Evolutionary conservation across 2,329 filamentous ascomycete species (phyloP).

Genomic region (Daldinia sp.): DNA sequence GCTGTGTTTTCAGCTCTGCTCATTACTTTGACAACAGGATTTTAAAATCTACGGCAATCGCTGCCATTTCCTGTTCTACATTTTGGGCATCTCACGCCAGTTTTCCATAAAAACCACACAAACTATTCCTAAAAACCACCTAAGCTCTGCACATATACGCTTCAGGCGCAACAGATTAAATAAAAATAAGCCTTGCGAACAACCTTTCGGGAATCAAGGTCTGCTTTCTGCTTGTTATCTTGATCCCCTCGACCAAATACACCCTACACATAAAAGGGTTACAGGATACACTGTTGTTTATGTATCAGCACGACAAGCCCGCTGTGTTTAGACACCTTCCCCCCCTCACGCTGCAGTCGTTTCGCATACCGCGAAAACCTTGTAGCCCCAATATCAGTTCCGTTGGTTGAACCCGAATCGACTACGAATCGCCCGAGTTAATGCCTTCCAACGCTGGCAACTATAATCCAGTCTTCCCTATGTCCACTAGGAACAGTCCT

Average conservation of each 20-base stretch:
- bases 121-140: neutral
- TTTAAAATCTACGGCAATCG: constrained; percentile 21
- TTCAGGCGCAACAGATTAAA: constrained; percentile 20
- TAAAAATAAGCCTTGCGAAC: constrained; percentile 33
- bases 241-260: constrained; percentile 36
- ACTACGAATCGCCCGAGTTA: constrained; percentile 60
- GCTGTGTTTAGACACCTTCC: constrained; percentile 93
- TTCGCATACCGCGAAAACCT: constrained; percentile 95
- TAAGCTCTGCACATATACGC: constrained; percentile 14
- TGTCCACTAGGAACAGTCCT: constrained; percentile 66
- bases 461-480: constrained; percentile 64
- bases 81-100: constrained; percentile 20
- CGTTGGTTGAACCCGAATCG: constrained; percentile 80
- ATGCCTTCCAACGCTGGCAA: constrained; percentile 68
- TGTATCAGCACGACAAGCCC: constrained; percentile 96
- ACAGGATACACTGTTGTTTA: constrained; percentile 76
- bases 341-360: constrained; percentile 95
- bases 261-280: constrained; percentile 51
- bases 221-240: constrained; percentile 33
- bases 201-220: constrained; percentile 34
- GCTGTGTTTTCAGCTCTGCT: constrained; percentile 15
- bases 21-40: constrained; percentile 29
- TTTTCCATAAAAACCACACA: neutral
- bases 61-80: constrained; percentile 24
- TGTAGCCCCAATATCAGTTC: constrained; percentile 90